Base-by-base conservation (phyloP, 768 basidiomycete genomes). In the Hericium rajendrae region DNA sequence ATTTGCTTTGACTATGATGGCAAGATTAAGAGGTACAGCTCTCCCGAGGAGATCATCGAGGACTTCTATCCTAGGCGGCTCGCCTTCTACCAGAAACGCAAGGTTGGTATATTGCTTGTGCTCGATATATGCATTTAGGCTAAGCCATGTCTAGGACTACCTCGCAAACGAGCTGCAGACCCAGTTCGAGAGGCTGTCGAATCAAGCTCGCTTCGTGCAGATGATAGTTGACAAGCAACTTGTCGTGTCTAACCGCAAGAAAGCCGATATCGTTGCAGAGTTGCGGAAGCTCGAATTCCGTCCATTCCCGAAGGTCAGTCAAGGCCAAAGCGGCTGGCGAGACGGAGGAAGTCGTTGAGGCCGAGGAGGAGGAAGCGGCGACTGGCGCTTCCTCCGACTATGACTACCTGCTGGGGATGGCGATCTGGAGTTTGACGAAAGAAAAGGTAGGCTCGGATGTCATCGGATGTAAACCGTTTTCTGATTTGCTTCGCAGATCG, bases 1-100 rank as follows among this genome's bases (percentile, higher is more conserved):
- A 97, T 98, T 16, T 94, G 92, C 72, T 99, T 99, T 70, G 95
- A 99, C 71, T 81, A 90, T 59, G 89, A 94, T 16, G 87, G 91
- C 64, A 97, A 95, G 76, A 95, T 99, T 74, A 92, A 86, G 74
- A 94, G 86, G 72, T 98, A 97, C 70, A 75, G 81, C 16, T 80
- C 85, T 0, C 83, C 97, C 0, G 97, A 98, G 67, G 88, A 94
- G 62, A 91, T 99, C 54, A 70, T 98, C 48, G 85, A 91, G 61
- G 94, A 97, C 40, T 99, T 97, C 68, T 99, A 91, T 68, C 88
- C 91, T 26, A 74, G 84, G 56, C 83, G 97, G 15, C 73, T 99
- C 61, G 84, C 89, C 26, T 93, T 82, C 72, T 99, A 99, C 69
- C 93, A 94, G 73, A 91, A 92, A 65, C 88, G 97, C 69, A 99